These are phyloP conservation scores for Cydonia oblonga DNA, from an alignment of 331 rosid species.

Conservation along the genomic window DNA sequence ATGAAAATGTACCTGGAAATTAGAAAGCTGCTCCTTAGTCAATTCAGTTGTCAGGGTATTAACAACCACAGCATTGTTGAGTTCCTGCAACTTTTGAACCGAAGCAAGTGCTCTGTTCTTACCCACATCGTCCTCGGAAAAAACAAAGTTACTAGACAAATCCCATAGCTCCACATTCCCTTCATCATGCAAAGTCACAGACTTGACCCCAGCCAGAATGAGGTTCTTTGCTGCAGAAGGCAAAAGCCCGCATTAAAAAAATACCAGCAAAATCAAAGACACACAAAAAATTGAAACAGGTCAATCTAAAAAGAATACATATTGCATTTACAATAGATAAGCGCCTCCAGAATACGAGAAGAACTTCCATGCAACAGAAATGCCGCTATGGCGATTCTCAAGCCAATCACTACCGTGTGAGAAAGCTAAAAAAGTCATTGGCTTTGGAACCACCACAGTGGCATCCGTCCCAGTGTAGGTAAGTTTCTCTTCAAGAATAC, in stretches of 20 bases:
- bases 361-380: no score
- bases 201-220: conserved; percentile 77
- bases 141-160: conserved; percentile 67
- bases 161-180: conserved; percentile 73
- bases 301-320: neutral
- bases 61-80: conserved; percentile 80
- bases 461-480: no score
- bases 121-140: conserved; percentile 68
- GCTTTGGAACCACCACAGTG: no score
- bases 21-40: conserved; percentile 58
- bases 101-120: conserved; percentile 81
- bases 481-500: no score
- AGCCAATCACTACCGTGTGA: no score
- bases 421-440: no score
- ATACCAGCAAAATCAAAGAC: neutral
- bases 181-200: conserved; percentile 78
- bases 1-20: conserved; percentile 48
- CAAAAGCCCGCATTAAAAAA: conserved; percentile 4
- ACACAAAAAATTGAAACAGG: neutral
- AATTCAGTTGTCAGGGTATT: conserved; percentile 40
- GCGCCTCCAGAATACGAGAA: neutral
- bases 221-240: conserved; percentile 81
- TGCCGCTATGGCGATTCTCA: no score
- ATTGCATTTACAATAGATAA: neutral
- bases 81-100: conserved; percentile 81